These are phyloP conservation scores for Penicillium longicatenatum DNA, from an alignment of 495 filamentous ascomycete genomes.

Conservation along the genomic window DNA sequence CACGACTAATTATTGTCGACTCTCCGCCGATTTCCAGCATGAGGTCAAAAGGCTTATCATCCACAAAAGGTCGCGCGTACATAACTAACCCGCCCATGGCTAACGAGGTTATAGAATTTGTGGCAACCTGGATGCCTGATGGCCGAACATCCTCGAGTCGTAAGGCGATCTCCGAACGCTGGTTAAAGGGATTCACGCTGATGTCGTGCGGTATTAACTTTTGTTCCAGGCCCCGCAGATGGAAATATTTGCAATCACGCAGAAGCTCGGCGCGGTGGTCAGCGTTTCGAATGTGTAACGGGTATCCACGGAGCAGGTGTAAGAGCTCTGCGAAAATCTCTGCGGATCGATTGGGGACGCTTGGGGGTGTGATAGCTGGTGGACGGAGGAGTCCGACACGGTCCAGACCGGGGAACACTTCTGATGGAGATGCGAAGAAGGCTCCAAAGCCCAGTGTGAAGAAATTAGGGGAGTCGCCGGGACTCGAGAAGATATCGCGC, in stretches of 20 bases:
- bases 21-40: conserved; percentile 79
- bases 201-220: conserved; percentile 78
- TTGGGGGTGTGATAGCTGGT: conserved; percentile 80
- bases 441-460: conserved; percentile 90
- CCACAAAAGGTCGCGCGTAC: conserved; percentile 82
- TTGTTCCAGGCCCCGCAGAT: conserved; percentile 90
- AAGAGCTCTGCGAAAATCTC: conserved; percentile 81
- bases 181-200: conserved; percentile 68
- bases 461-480: conserved; percentile 92
- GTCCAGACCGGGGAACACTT: conserved; percentile 86
- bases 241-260: conserved; percentile 88
- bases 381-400: conserved; percentile 82
- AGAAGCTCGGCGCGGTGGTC: conserved; percentile 78
- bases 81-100: conserved; percentile 61
- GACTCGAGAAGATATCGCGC: conserved; percentile 79
- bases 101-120: conserved; percentile 36
- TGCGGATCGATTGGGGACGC: conserved; percentile 76
- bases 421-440: conserved; percentile 78
- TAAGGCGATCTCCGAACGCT: conserved; percentile 75
- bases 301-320: conserved; percentile 88
- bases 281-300: conserved; percentile 72
- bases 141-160: conserved; percentile 84
- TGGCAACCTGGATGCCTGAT: conserved; percentile 69
- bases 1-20: conserved; percentile 62
- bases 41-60: conserved; percentile 70